phyloP scores from a whole-genome alignment of 768 basidiomycete genomes.

The Floccularia luteovirens region DNA sequence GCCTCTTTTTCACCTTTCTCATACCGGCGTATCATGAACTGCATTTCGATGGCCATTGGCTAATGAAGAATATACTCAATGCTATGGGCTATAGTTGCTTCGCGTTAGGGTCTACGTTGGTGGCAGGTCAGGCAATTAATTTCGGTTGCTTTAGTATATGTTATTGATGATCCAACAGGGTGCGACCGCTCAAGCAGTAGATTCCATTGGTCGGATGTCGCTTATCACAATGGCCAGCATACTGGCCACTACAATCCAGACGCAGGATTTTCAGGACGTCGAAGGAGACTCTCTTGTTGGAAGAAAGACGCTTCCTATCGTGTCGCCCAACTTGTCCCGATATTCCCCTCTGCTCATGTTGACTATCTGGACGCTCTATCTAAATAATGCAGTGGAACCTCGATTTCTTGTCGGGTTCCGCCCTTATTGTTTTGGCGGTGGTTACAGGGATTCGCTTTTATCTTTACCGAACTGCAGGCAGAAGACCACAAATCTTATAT shows the following conservation, averaged over 20 bases:
- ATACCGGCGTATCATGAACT: slow-evolving; percentile 31
- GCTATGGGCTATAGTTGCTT: slow-evolving; percentile 27
- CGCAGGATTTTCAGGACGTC: slow-evolving; percentile 40
- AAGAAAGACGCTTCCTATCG: slow-evolving; percentile 35
- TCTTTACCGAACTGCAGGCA: slow-evolving; percentile 6
- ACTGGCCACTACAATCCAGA: slow-evolving; percentile 36
- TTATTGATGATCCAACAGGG: too few relatives aligned
- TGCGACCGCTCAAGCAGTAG: too few relatives aligned
- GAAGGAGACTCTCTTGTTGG: slow-evolving; percentile 31
- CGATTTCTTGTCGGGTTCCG: slow-evolving; percentile 13
- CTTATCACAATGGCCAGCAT: slow-evolving; percentile 26
- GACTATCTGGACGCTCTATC: slow-evolving; percentile 25
- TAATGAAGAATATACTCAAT: slow-evolving; percentile 29
- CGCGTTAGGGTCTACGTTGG: slow-evolving; percentile 28
- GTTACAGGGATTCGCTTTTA: slow-evolving; percentile 17
- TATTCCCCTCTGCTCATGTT: slow-evolving; percentile 22
- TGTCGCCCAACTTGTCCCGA: slow-evolving; percentile 24
- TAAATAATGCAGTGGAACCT: slow-evolving; percentile 28
- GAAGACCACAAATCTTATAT: slow-evolving; percentile 14
- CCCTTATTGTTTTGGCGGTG: slow-evolving; percentile 21
- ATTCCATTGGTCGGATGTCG: too few relatives aligned
- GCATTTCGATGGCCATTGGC: slow-evolving; percentile 25
- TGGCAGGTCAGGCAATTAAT: slow-evolving; percentile 21
- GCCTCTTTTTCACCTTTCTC: slow-evolving; percentile 22
- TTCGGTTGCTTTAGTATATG: too few relatives aligned